Evolutionary conservation across 2,329 filamentous ascomycete species (phyloP).

Genomic region (Fonsecaea pugnacius): DNA sequence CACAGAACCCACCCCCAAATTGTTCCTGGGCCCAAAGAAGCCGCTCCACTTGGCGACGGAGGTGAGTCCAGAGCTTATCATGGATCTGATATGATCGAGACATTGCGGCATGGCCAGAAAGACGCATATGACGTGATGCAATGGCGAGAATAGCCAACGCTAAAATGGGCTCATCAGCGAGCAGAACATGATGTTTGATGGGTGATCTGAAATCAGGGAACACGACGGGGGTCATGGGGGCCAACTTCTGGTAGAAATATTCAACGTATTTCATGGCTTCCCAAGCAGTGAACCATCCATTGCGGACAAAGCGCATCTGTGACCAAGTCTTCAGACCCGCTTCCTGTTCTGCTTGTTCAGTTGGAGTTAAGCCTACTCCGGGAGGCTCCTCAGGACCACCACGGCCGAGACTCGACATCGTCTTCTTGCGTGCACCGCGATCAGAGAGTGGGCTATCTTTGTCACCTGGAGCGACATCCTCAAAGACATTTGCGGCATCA

Average conservation of each 20-base stretch:
- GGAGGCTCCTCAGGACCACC: slow-evolving; percentile 40
- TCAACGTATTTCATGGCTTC: slow-evolving; percentile 94
- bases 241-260: slow-evolving; percentile 92
- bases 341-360: slow-evolving; percentile 48
- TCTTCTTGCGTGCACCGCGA: slow-evolving; percentile 26
- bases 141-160: slow-evolving; percentile 91
- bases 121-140: slow-evolving; percentile 80
- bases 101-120: slow-evolving; percentile 77
- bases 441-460: slow-evolving; percentile 31
- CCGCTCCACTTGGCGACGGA: slow-evolving; percentile 92
- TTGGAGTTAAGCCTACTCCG: slow-evolving; percentile 22
- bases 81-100: slow-evolving; percentile 91
- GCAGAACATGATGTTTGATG: slow-evolving; percentile 75
- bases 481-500: slow-evolving; percentile 30
- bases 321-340: slow-evolving; percentile 86
- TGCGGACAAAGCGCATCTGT: slow-evolving; percentile 89
- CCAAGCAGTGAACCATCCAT: slow-evolving; percentile 92
- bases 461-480: slow-evolving; percentile 23
- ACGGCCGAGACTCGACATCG: slow-evolving; percentile 25
- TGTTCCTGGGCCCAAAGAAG: slow-evolving; percentile 96
- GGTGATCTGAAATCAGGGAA: slow-evolving; percentile 86
- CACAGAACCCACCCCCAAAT: slow-evolving; percentile 85
- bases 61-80: slow-evolving; percentile 91
- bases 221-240: slow-evolving; percentile 89
- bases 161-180: slow-evolving; percentile 90